phyloP scores from a whole-genome alignment of 306 rosid genomes.

The Prunus fruticosa region DNA sequence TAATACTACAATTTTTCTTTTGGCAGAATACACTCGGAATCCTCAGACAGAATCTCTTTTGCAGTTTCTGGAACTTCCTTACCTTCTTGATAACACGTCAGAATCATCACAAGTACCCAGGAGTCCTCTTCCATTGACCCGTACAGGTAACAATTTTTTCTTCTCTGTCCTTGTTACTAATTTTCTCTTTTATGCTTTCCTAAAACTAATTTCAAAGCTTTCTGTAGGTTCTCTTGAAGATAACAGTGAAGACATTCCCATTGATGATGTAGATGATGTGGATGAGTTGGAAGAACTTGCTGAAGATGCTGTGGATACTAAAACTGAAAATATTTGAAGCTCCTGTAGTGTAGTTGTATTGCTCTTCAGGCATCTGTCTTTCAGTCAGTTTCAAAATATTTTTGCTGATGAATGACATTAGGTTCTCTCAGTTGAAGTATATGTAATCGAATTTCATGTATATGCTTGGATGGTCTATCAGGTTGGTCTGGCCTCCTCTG shows the following conservation, averaged over 20 bases:
- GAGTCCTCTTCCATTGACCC: conserved; percentile 41
- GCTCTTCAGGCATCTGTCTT: neutral
- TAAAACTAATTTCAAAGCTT: conserved; percentile 3
- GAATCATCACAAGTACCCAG: conserved; percentile 35
- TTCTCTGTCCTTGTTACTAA: neutral
- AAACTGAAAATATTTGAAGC: conserved; percentile 25
- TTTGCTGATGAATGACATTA: neutral
- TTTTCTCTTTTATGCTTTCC: neutral
- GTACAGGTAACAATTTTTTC: conserved; percentile 45
- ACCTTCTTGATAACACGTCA: conserved; percentile 65
- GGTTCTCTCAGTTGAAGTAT: neutral
- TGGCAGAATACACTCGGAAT: conserved; percentile 59
- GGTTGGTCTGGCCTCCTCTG: neutral
- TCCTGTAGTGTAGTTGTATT: neutral
- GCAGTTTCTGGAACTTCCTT: conserved; percentile 83
- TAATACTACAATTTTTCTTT: neutral
- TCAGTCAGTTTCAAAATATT: neutral
- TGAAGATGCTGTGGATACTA: conserved; percentile 35
- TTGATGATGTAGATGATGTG: conserved; percentile 60
- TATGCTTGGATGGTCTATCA: conserved; percentile 14
- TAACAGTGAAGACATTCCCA: conserved; percentile 66
- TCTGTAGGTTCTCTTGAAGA: conserved; percentile 37
- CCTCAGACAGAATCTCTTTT: conserved; percentile 85
- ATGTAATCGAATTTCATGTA: neutral
- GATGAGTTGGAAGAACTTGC: conserved; percentile 44